A percentile compares a stretch with the other conserved stretches of the same genome.
Conservation (phyloP, 1,139 yeast species). For the Kodamaea plutei region DNA sequence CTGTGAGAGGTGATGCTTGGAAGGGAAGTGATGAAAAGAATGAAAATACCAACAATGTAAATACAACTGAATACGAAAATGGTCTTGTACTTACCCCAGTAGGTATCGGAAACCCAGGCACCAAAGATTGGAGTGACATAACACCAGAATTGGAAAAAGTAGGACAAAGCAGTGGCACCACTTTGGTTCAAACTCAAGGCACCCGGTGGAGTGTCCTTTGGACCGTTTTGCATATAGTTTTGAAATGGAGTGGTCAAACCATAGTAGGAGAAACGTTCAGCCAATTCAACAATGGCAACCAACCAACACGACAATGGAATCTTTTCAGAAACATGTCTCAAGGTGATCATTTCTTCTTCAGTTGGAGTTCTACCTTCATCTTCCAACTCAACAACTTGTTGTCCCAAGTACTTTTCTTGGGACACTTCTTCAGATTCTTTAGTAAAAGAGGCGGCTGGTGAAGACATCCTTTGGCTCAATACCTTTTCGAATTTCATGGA, state of each 20-base stretch:
- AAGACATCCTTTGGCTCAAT: background rate
- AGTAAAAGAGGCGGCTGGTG: background rate
- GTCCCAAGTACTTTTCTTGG: no score
- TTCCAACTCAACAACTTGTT: no score
- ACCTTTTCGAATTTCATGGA: no score
- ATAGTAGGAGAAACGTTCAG: constrained; percentile 82
- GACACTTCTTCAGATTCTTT: background rate
- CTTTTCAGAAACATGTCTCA: constrained; percentile 38
- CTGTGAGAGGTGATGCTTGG: constrained; percentile 53
- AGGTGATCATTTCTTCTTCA: constrained; percentile 33
- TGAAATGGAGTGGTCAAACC: constrained; percentile 75
- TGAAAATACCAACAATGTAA: constrained; percentile 59
- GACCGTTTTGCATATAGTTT: constrained; percentile 66
- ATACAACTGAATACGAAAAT: constrained; percentile 57
- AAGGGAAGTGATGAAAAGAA: constrained; percentile 68
- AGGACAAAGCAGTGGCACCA: constrained; percentile 71
- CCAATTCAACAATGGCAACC: constrained; percentile 73
- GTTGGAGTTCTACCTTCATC: constrained; percentile 32
- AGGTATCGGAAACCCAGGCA: constrained; percentile 73
- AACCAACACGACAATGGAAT: constrained; percentile 56
- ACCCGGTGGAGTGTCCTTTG: constrained; percentile 50
- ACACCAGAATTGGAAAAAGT: constrained; percentile 80
- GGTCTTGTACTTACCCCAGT: constrained; percentile 68
- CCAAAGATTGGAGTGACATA: constrained; percentile 77
- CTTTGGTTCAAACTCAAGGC: constrained; percentile 57